Conservation (phyloP, 192 early-diverging fungal species). For the Martensiomyces pterosporus region DNA sequence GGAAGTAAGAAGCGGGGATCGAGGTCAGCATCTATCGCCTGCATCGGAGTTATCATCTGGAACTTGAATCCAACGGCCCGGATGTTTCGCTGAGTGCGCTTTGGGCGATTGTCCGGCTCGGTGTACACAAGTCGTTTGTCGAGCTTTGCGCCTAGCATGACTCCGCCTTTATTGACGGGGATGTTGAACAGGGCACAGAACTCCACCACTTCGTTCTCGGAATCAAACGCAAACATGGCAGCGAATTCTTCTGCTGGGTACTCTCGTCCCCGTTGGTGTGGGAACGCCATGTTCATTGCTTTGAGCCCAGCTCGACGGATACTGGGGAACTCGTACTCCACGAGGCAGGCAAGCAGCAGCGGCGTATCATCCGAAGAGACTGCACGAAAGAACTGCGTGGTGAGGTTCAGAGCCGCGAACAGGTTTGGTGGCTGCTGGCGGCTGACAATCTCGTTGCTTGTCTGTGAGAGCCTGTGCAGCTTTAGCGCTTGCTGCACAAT, state of each 20-base stretch:
- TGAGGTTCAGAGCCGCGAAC: conserved; percentile 59
- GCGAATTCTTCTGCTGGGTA: conserved; percentile 52
- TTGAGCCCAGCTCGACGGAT: conserved; percentile 71
- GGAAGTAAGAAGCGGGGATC: conserved; percentile 16
- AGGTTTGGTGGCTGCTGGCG: conserved; percentile 50
- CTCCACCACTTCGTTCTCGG: conserved; percentile 44
- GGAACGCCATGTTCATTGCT: conserved; percentile 67
- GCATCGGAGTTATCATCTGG: conserved; percentile 24
- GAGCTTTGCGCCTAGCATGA: conserved; percentile 41
- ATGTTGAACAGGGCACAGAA: conserved; percentile 37
- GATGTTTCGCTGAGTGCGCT: conserved; percentile 16
- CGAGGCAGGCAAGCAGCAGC: conserved; percentile 72
- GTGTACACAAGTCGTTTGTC: conserved; percentile 21
- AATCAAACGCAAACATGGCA: conserved; percentile 59
- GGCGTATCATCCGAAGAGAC: conserved; percentile 57
- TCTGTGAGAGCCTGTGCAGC: conserved; percentile 59
- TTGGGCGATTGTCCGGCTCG: conserved; percentile 25
- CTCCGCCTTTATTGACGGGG: conserved; percentile 9
- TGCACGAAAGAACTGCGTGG: conserved; percentile 69
- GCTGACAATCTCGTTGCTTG: conserved; percentile 44
- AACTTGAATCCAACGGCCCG: conserved; percentile 40
- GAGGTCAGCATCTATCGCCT: conserved; percentile 23
- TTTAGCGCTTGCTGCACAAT: conserved; percentile 67
- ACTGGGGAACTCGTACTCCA: conserved; percentile 69
- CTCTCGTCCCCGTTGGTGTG: conserved; percentile 40